Evolutionary conservation across 129 eudicot species (phyloP), one percentile per base, ranked within the genome.

Genomic region (Apium graveolens): DNA sequence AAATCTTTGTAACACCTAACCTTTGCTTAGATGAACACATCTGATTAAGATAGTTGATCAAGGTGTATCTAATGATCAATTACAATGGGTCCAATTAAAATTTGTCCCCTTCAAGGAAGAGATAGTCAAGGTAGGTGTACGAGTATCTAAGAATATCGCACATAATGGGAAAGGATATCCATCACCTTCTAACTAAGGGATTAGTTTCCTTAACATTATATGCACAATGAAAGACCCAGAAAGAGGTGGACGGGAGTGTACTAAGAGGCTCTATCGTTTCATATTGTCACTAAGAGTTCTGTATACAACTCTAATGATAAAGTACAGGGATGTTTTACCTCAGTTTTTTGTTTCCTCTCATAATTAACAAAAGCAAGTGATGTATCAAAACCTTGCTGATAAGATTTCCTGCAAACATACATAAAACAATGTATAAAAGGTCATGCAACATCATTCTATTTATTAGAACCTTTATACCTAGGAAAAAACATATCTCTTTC

Each of bases 351-450:
- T 79, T 87, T 93, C 81, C 98, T 89, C 88, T 90, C 98, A 80
- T 90, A 88, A 89, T 89, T 93, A 73, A 82, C 81, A 81, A 80
- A 88, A 80, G 98, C 98, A 79, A 91, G 97, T 11, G 93, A 87
- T 42, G 96, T 78, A 75, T 94, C 98, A 85, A 94, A 94, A 87
- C 89, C 96, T 81, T 89, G 96, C 88, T 94, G 98, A 79, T 88
- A 85, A 89, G 82, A 81, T 84, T 85, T 89, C 89, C 97, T 93
- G 92, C 74, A 78, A 63, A 81, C 72, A 60, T 21, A 60, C 14
- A 60, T n/a, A 0, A 68, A 75, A 14, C 79, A 42, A 35, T 35
- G 26, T 1, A 75, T 43, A 4, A 32, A 7, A 27, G 1, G 49
- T 26, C 48, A 44, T 13, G 42, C 68, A 60, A 60, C 32, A 57